Conservation (phyloP, 1,284 basidiomycete genomes). For the Exobasidium cylindrosporum region DNA sequence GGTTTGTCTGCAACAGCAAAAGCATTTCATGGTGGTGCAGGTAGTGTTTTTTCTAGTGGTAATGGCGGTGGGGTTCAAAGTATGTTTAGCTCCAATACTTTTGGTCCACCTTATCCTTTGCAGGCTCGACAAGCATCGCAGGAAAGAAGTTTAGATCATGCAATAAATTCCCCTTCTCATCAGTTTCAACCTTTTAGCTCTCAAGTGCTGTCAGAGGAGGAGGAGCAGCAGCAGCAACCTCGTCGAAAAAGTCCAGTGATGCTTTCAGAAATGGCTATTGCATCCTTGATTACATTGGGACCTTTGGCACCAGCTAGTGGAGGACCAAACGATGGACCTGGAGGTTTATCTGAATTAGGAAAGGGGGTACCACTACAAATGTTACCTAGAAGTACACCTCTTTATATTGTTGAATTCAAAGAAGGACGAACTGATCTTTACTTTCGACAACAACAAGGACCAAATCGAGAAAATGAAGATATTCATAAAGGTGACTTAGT, state of each 20-base stretch:
- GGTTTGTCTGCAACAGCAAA: not conserved
- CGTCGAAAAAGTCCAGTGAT: not conserved
- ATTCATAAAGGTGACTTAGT: constrained; percentile 82
- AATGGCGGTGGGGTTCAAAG: not conserved
- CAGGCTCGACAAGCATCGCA: constrained; percentile 12
- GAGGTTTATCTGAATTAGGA: constrained; percentile 66
- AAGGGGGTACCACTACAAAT: constrained; percentile 81
- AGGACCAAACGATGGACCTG: constrained; percentile 18
- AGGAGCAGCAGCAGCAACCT: not conserved
- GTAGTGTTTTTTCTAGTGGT: not conserved
- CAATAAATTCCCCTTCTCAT: constrained; percentile 3
- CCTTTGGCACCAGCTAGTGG: constrained; percentile 30
- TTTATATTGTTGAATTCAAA: constrained; percentile 97
- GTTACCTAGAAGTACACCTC: constrained; percentile 76
- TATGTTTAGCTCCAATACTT: not conserved
- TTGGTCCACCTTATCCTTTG: constrained; percentile 17
- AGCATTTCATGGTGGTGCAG: not conserved
- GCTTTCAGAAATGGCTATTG: constrained; percentile 25
- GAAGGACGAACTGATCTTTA: constrained; percentile 92
- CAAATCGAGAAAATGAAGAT: constrained; percentile 17
- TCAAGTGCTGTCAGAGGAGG: not conserved
- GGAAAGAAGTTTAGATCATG: constrained; percentile 11
- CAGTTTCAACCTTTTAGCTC: constrained; percentile 1
- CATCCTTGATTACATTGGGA: constrained; percentile 33
- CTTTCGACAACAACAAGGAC: constrained; percentile 59